phyloP scores from a whole-genome alignment of 108 stramenopile genomes.

The Tribonema minus region DNA sequence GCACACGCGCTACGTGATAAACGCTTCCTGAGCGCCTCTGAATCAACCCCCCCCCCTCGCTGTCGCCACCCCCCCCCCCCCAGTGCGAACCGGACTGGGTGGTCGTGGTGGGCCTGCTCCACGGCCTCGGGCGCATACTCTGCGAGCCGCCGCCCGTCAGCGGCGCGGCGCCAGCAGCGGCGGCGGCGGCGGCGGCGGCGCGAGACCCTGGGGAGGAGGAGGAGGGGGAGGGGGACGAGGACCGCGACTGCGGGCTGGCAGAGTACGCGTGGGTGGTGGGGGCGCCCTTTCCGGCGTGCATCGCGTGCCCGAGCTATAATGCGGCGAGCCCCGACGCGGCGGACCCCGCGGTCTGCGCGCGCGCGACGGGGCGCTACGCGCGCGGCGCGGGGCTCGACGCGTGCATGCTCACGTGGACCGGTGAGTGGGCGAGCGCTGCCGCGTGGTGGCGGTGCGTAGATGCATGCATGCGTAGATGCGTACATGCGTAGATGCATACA shows the following conservation, averaged over 20 bases:
- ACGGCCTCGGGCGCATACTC: constrained; percentile 31
- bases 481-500: too few species aligned
- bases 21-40: too few species aligned
- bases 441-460: too few species aligned
- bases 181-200: not conserved
- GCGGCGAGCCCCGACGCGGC: constrained; percentile 1
- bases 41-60: too few species aligned
- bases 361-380: constrained; percentile 6
- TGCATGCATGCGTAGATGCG: too few species aligned
- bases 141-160: not conserved
- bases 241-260: constrained; percentile 23
- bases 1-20: too few species aligned
- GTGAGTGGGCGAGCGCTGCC: too few species aligned
- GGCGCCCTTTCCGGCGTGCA: constrained; percentile 14
- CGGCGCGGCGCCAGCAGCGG: not conserved
- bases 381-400: constrained; percentile 5
- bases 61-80: too few species aligned
- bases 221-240: not conserved
- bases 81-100: not conserved
- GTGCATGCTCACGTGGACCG: not conserved
- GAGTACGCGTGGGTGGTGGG: constrained; percentile 43
- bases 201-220: not conserved
- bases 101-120: constrained; percentile 22
- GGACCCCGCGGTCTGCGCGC: constrained; percentile 2
- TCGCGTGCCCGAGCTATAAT: constrained; percentile 35